Percentiles rank a stretch among this genome's conserved stretches.
These are phyloP conservation scores for Syzygium grande DNA, from an alignment of 345 rosid genomes.

Conservation along the genomic window DNA sequence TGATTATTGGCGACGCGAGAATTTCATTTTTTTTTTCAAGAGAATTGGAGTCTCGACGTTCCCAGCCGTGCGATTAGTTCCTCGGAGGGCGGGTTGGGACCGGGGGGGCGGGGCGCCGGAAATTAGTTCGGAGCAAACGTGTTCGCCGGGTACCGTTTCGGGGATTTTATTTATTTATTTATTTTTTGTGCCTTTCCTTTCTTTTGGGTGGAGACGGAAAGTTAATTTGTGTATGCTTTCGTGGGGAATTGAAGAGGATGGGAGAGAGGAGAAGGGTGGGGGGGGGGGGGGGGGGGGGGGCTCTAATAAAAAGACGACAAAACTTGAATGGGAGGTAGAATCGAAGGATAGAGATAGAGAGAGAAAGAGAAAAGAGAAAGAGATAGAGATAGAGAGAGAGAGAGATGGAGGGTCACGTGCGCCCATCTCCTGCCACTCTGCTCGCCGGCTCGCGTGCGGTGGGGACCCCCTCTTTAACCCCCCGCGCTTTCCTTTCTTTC, in stretches of 20 bases:
- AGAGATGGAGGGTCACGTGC: not conserved
- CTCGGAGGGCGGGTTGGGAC: not conserved
- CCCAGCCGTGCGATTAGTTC: not conserved
- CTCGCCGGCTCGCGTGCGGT: conserved; percentile 6
- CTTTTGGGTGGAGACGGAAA: not conserved
- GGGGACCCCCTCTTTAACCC: not conserved
- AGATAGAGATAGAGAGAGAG: not conserved
- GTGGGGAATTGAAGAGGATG: not conserved
- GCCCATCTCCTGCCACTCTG: not conserved
- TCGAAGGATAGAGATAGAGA: not conserved
- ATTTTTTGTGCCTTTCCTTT: not conserved
- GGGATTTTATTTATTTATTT: no score
- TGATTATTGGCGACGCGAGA: no score
- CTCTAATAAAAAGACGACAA: not conserved
- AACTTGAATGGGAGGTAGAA: not conserved
- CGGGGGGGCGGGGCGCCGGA: not conserved
- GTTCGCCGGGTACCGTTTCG: not conserved
- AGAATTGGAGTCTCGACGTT: no score
- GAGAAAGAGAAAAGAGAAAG: not conserved
- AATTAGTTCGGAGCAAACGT: no score
- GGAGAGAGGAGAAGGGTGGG: not conserved
- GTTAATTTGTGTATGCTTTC: no score
- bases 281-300: not conserved
- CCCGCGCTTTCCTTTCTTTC: not conserved
- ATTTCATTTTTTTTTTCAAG: no score